Evolutionary conservation across 2,329 filamentous ascomycete species (phyloP).

Genomic region (Aspergillus jensenii): DNA sequence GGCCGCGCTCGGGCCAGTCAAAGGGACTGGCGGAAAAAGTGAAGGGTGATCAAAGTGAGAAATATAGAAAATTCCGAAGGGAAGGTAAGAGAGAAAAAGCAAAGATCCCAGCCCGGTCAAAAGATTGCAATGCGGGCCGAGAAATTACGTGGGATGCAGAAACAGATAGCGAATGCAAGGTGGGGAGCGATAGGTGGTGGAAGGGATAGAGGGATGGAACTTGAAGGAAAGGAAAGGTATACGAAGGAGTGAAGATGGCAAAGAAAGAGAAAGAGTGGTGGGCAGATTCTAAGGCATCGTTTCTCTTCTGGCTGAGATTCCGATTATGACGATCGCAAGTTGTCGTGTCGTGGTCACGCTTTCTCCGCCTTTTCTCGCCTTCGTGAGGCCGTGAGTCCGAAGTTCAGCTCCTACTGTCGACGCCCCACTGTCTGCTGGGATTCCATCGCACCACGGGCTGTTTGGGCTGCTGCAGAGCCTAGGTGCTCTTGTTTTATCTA

Average conservation of each 20-base stretch:
- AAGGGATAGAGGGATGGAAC: conserved; percentile 6
- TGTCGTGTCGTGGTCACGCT: neutral
- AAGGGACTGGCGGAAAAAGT: conserved; percentile 3
- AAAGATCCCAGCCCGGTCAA: conserved; percentile 7
- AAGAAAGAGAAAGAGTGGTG: neutral
- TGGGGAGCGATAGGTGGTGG: conserved; percentile 5
- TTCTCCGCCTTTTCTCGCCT: conserved; percentile 5
- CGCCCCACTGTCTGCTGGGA: conserved; percentile 2
- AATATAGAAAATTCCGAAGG: conserved; percentile 2
- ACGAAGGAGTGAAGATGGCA: neutral
- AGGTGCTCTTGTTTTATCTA: neutral
- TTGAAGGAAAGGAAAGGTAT: neutral
- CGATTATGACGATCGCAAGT: neutral
- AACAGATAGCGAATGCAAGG: conserved; percentile 5
- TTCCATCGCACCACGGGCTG: neutral
- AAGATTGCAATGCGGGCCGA: conserved; percentile 11
- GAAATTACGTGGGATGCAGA: conserved; percentile 14
- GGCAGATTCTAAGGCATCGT: neutral
- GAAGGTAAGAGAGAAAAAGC: neutral
- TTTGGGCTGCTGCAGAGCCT: neutral
- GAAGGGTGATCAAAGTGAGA: conserved; percentile 13
- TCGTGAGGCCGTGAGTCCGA: neutral
- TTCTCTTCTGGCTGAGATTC: neutral
- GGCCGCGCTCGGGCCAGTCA: conserved; percentile 18
- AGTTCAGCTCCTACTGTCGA: conserved; percentile 4